Evolutionary conservation across 805 yeast genomes (phyloP).

Genomic region (Candida verbasci): DNA sequence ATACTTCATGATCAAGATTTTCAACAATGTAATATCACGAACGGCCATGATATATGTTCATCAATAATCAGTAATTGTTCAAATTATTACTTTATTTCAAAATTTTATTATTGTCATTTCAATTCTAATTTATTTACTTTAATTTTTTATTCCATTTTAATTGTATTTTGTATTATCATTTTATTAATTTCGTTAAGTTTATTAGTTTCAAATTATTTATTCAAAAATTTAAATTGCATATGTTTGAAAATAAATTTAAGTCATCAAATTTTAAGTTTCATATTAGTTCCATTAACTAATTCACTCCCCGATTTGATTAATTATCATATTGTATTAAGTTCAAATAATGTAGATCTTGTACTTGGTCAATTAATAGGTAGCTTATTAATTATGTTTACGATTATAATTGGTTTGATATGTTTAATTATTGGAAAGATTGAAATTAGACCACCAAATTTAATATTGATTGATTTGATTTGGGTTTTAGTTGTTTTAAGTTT

Average conservation of each 20-base stretch:
- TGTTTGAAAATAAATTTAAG: constrained; percentile 20
- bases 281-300: constrained; percentile 33
- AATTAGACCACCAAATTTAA: constrained; percentile 14
- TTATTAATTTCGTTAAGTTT: constrained; percentile 27
- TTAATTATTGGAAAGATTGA: constrained; percentile 18
- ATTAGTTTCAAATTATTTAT: constrained; percentile 30
- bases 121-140: constrained; percentile 9
- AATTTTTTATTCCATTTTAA: constrained; percentile 8
- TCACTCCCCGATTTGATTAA: constrained; percentile 35
- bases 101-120: constrained; percentile 22
- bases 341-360: constrained; percentile 27
- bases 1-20: background rate
- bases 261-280: constrained; percentile 26
- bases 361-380: constrained; percentile 38
- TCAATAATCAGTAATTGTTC: constrained; percentile 16
- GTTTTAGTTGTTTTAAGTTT: constrained; percentile 21
- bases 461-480: constrained; percentile 26
- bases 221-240: constrained; percentile 24
- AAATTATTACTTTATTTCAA: constrained; percentile 23
- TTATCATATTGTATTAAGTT: constrained; percentile 25
- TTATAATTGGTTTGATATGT: constrained; percentile 32
- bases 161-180: constrained; percentile 16
- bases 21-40: constrained; percentile 1
- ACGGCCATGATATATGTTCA: constrained; percentile 11
- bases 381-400: constrained; percentile 25